These are phyloP conservation scores for Vaccinium darrowii DNA, from an alignment of 148 eudicot genomes.

Conservation along the genomic window DNA sequence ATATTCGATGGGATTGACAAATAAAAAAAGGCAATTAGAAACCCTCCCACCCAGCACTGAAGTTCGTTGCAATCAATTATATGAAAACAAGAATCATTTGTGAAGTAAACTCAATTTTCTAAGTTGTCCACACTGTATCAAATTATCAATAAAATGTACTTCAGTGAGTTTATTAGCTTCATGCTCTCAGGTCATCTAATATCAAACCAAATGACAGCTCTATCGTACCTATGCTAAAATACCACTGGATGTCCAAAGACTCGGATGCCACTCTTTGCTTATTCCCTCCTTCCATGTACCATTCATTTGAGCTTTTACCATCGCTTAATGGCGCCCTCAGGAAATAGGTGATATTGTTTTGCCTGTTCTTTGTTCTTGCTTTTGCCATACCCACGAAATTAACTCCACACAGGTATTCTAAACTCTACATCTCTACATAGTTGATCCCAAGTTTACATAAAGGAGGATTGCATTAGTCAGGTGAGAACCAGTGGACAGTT, in stretches of 20 bases:
- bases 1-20: too few species aligned
- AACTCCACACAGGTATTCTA: background rate
- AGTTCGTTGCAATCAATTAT: conserved; percentile 9
- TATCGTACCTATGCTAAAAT: background rate
- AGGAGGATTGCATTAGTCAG: background rate
- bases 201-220: background rate
- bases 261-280: background rate
- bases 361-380: background rate
- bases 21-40: conserved; percentile 88
- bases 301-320: background rate
- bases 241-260: background rate
- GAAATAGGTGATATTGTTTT: background rate
- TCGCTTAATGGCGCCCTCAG: background rate
- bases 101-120: background rate
- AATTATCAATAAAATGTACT: background rate
- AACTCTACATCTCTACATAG: background rate
- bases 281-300: background rate
- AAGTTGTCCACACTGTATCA: background rate
- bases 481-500: background rate
- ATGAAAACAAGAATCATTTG: background rate
- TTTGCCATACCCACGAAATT: conserved; percentile 1
- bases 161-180: background rate
- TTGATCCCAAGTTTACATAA: background rate
- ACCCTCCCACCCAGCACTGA: conserved; percentile 67
- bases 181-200: background rate